phyloP scores from a whole-genome alignment of 129 eudicot species.

The Apium graveolens region DNA sequence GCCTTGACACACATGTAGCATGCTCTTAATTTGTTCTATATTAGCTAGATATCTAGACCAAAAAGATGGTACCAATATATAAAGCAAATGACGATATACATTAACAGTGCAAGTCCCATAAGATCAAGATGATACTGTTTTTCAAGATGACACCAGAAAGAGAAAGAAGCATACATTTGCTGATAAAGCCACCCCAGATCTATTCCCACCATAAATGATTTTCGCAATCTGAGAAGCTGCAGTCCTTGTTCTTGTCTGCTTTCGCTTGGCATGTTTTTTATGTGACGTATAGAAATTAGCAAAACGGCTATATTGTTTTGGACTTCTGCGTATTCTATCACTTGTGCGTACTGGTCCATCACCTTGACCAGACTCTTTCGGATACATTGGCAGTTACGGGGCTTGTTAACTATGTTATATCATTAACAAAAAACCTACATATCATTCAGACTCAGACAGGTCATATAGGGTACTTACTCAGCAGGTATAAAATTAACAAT shows the following conservation, averaged over 20 bases:
- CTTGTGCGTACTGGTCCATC: conserved; percentile 51
- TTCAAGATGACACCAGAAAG: not conserved
- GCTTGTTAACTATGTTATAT: not conserved
- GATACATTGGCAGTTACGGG: conserved; percentile 19
- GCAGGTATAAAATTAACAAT: not conserved
- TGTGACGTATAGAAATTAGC: conserved; percentile 17
- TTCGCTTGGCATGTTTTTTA: conserved; percentile 27
- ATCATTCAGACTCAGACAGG: not conserved
- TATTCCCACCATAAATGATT: conserved; percentile 30
- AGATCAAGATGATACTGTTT: not conserved
- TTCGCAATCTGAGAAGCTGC: conserved; percentile 65
- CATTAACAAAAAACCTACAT: conserved; percentile 3
- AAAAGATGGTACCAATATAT: not conserved
- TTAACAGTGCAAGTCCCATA: conserved; percentile 8
- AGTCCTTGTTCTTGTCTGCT: conserved; percentile 40
- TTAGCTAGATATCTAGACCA: not conserved
- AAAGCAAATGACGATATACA: not conserved
- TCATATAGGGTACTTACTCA: not conserved
- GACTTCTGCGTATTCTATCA: conserved; percentile 52
- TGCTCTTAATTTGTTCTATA: not conserved
- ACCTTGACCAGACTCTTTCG: conserved; percentile 23
- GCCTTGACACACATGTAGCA: not conserved
- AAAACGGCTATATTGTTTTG: conserved; percentile 31
- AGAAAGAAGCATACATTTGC: conserved; percentile 32
- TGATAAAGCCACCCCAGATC: conserved; percentile 18